phyloP scores from a whole-genome alignment of 2,329 filamentous ascomycete species.

The Graphilbum fragrans region DNA sequence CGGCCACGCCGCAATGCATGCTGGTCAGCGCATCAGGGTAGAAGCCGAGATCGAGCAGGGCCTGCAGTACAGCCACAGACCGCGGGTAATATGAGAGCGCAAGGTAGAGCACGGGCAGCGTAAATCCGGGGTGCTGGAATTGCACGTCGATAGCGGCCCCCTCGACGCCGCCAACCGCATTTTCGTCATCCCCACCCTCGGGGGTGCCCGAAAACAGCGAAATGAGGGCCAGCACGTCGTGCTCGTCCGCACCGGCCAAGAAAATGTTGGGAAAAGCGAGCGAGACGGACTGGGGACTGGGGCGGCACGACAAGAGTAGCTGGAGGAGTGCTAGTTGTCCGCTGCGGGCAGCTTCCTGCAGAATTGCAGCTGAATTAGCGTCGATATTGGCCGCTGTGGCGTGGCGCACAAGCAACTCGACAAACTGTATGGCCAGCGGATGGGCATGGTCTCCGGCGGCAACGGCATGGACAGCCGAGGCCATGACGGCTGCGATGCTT shows the following conservation, averaged over 20 bases:
- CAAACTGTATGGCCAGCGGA: too few relatives aligned
- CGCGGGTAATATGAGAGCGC: constrained; percentile 43
- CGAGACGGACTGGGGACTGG: constrained; percentile 36
- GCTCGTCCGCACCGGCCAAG: constrained; percentile 34
- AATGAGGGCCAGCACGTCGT: constrained; percentile 36
- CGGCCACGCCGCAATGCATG: constrained; percentile 25
- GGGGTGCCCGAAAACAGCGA: constrained; percentile 37
- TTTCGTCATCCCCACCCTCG: too few relatives aligned
- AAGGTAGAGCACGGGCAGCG: constrained; percentile 37
- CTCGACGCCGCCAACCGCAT: constrained; percentile 36
- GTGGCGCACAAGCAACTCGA: too few relatives aligned
- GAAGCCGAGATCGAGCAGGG: constrained; percentile 43
- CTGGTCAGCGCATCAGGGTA: constrained; percentile 43
- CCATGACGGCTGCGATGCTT: too few relatives aligned
- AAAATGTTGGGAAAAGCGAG: constrained; percentile 45
- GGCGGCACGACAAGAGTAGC: too few relatives aligned
- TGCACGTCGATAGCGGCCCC: constrained; percentile 24
- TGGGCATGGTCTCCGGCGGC: too few relatives aligned
- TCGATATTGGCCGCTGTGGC: too few relatives aligned
- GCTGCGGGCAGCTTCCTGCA: too few relatives aligned
- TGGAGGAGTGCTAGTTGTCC: too few relatives aligned
- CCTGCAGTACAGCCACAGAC: constrained; percentile 36
- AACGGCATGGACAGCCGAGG: too few relatives aligned
- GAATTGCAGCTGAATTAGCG: too few relatives aligned
- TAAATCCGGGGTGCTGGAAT: too few relatives aligned